A percentile compares a stretch with the other conserved stretches of the same genome.
phyloP scores from a whole-genome alignment of 805 yeast species.

The Candida chauliodis region DNA sequence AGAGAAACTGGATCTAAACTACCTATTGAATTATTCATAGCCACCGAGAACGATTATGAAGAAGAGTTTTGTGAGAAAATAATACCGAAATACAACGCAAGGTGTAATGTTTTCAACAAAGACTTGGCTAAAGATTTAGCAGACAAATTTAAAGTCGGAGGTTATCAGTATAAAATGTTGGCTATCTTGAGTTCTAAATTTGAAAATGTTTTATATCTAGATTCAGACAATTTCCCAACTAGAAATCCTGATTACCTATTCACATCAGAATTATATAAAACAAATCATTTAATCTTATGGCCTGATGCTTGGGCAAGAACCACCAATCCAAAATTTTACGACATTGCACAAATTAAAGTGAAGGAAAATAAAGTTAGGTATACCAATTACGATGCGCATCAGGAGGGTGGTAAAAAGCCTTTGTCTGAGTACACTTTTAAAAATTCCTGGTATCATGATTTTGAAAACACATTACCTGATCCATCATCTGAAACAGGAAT shows the following conservation, averaged over 20 bases:
- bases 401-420: slow-evolving; percentile 32
- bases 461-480: slow-evolving; percentile 63
- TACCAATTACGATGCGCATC: slow-evolving; percentile 30
- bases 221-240: slow-evolving; percentile 49
- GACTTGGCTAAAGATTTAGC: slow-evolving; percentile 14
- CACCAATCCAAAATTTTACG: slow-evolving; percentile 54
- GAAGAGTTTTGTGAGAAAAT: slow-evolving; percentile 40
- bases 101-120: slow-evolving; percentile 43
- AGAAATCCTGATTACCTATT: slow-evolving; percentile 45
- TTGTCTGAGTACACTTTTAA: slow-evolving; percentile 23
- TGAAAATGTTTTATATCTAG: slow-evolving; percentile 45
- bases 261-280: slow-evolving; percentile 43
- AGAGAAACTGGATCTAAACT: slow-evolving; percentile 41
- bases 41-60: slow-evolving; percentile 44
- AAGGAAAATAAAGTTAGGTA: slow-evolving; percentile 31
- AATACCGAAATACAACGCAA: slow-evolving; percentile 42
- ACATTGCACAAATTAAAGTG: slow-evolving; percentile 29
- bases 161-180: slow-evolving; percentile 50
- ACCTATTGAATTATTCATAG: slow-evolving; percentile 51
- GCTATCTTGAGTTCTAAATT: slow-evolving; percentile 62
- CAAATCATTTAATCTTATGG: slow-evolving; percentile 51
- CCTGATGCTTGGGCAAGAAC: slow-evolving; percentile 73
- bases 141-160: slow-evolving; percentile 28
- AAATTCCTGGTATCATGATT: slow-evolving; percentile 50
- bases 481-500: slow-evolving; percentile 72